Evolutionary conservation across 306 rosid species (phyloP).

Genomic region (Trichosanthes cucumerina): DNA sequence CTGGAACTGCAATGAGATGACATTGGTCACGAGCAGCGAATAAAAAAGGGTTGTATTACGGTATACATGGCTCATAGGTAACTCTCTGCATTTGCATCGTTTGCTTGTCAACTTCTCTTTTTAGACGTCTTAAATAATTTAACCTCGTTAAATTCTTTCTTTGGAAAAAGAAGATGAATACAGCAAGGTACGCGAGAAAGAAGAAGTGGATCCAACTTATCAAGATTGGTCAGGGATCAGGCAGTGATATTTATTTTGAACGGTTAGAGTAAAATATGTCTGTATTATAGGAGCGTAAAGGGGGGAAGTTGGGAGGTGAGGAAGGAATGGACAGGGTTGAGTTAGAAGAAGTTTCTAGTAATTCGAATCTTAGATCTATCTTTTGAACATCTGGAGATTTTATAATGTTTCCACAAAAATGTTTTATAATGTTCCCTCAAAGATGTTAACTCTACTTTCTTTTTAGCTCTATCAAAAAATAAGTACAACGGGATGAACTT

Average conservation of each 20-base stretch:
- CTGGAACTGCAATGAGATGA: constrained; percentile 49
- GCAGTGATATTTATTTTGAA: not conserved
- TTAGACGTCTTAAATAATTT: not conserved
- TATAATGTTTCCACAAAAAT: not conserved
- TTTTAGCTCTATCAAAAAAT: not conserved
- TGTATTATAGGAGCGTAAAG: not conserved
- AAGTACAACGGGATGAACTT: constrained; percentile 12
- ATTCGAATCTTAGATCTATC: not conserved
- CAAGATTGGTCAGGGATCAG: not conserved
- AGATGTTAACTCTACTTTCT: not conserved
- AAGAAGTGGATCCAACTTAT: not conserved
- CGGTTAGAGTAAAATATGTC: not conserved
- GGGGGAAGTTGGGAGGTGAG: not conserved
- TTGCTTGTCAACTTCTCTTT: not conserved
- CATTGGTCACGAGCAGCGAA: not conserved
- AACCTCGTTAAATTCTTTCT: not conserved
- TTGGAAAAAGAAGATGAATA: not conserved
- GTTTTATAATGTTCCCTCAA: not conserved
- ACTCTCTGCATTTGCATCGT: not conserved
- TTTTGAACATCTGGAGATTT: not conserved
- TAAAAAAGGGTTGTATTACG: not conserved
- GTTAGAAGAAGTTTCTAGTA: not conserved
- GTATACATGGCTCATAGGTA: not conserved
- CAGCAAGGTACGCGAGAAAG: not conserved
- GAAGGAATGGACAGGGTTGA: not conserved